Percentiles rank a stretch among this genome's conserved stretches.
These are phyloP conservation scores for Hypoxylon intermedium DNA, from an alignment of 495 filamentous ascomycete genomes.

Conservation along the genomic window DNA sequence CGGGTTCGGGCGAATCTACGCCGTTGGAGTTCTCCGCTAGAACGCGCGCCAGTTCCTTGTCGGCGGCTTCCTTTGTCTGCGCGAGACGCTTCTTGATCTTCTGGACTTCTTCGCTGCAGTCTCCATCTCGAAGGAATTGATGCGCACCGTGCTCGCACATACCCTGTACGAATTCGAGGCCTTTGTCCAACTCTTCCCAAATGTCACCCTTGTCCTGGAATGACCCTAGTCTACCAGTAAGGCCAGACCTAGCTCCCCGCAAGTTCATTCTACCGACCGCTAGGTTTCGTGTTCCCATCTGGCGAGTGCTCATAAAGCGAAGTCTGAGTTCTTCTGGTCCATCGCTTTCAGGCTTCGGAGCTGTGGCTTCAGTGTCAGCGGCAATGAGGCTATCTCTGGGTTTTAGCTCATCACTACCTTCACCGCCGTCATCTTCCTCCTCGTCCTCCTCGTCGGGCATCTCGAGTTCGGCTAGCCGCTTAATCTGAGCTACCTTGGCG, in stretches of 20 bases:
- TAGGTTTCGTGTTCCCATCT: conserved; percentile 32
- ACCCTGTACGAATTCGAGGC: conserved; percentile 77
- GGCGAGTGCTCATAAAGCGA: conserved; percentile 44
- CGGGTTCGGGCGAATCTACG: conserved; percentile 28
- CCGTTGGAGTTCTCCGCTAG: conserved; percentile 46
- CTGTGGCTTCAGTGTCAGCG: conserved; percentile 1
- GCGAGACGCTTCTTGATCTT: conserved; percentile 66
- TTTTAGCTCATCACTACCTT: conserved; percentile 29
- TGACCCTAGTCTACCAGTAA: conserved; percentile 34
- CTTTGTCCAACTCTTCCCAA: conserved; percentile 77
- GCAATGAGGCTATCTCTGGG: conserved; percentile 34
- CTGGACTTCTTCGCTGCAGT: conserved; percentile 75
- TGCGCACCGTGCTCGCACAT: conserved; percentile 86
- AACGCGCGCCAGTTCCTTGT: conserved; percentile 64
- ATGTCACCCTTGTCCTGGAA: conserved; percentile 52
- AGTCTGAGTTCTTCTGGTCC: conserved; percentile 37
- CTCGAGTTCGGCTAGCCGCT: conserved; percentile 58
- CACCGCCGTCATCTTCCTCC: conserved; percentile 23
- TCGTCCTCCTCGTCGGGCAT: conserved; percentile 55
- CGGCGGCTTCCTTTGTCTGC: conserved; percentile 66
- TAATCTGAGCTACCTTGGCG: conserved; percentile 65
- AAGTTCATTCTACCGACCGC: conserved; percentile 10
- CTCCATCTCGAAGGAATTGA: conserved; percentile 82
- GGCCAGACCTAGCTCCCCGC: conserved; percentile 29
- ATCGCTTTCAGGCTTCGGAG: conserved; percentile 7